These are phyloP conservation scores for Phanerodontia chrysosporium DNA, from an alignment of 768 basidiomycete species.

Conservation along the genomic window DNA sequence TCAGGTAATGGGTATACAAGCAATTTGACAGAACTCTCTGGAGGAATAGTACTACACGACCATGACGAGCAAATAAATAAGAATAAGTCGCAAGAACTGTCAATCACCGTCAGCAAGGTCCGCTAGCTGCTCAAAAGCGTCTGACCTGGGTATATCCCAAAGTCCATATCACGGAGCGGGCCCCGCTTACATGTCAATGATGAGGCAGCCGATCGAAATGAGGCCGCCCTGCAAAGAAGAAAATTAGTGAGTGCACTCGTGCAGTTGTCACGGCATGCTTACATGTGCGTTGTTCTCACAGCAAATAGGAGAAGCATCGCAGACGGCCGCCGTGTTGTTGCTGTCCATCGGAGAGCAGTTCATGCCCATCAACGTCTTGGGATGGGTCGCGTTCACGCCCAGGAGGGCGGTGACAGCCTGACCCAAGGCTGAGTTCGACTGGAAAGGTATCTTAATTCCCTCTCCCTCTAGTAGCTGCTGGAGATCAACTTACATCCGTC, in stretches of 20 bases:
- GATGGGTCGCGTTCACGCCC: conserved; percentile 20
- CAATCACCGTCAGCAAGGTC: no score
- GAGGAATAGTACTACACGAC: no score
- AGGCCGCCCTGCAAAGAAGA: conserved; percentile 12
- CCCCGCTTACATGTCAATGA: conserved; percentile 12
- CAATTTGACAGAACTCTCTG: no score
- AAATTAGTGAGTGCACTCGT: neutral
- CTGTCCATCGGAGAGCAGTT: conserved; percentile 14
- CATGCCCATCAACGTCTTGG: conserved; percentile 19
- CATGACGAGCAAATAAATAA: no score
- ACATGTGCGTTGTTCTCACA: conserved; percentile 22
- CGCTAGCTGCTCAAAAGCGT: no score
- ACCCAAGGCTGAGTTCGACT: conserved; percentile 13
- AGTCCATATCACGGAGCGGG: no score
- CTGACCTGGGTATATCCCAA: no score
- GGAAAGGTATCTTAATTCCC: neutral
- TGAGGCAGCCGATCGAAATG: conserved; percentile 19
- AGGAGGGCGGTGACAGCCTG: conserved; percentile 15
- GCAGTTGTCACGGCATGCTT: neutral
- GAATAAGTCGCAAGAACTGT: no score
- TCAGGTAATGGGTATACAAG: no score
- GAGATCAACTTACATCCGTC: conserved; percentile 8
- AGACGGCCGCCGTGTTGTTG: no score
- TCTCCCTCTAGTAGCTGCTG: neutral
- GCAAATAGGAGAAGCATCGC: conserved; percentile 14